phyloP scores from a whole-genome alignment of 441 rosid species.

The Euphorbia schlechtendalii region DNA sequence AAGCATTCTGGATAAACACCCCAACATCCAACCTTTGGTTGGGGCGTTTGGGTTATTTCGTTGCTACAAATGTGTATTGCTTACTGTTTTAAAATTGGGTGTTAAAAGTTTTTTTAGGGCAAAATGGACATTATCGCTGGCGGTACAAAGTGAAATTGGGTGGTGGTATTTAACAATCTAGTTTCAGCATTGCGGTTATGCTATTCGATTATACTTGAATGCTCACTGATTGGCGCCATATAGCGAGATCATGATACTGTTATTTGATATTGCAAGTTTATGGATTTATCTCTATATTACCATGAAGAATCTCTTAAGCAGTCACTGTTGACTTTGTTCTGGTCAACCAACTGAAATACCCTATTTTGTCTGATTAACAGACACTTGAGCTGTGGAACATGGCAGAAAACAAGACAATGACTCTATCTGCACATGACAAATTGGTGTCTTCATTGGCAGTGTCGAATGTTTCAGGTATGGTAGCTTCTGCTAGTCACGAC shows the following conservation, averaged over 20 bases:
- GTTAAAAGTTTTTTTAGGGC: too few relatives aligned
- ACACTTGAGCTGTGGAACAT: constrained; percentile 59
- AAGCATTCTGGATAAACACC: too few relatives aligned
- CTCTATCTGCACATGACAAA: constrained; percentile 40
- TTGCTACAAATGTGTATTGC: too few relatives aligned
- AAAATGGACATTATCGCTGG: too few relatives aligned
- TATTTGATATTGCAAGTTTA: neutral
- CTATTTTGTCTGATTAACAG: constrained; percentile 16
- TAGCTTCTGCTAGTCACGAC: constrained; percentile 60
- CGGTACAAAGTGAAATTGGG: too few relatives aligned
- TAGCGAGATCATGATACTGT: neutral
- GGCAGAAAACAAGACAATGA: constrained; percentile 42
- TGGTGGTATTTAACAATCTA: too few relatives aligned
- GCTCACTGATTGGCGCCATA: neutral
- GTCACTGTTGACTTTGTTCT: neutral
- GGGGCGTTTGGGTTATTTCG: too few relatives aligned
- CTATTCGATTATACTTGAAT: neutral
- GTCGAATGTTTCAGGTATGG: constrained; percentile 35
- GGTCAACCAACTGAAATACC: too few relatives aligned
- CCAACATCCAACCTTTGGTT: too few relatives aligned
- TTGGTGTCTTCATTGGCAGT: constrained; percentile 45
- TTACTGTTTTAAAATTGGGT: too few relatives aligned
- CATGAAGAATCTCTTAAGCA: too few relatives aligned
- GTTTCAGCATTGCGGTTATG: neutral
- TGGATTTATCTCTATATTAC: neutral